phyloP scores from a whole-genome alignment of 768 basidiomycete genomes.

The Phlegmacium glaucopus region DNA sequence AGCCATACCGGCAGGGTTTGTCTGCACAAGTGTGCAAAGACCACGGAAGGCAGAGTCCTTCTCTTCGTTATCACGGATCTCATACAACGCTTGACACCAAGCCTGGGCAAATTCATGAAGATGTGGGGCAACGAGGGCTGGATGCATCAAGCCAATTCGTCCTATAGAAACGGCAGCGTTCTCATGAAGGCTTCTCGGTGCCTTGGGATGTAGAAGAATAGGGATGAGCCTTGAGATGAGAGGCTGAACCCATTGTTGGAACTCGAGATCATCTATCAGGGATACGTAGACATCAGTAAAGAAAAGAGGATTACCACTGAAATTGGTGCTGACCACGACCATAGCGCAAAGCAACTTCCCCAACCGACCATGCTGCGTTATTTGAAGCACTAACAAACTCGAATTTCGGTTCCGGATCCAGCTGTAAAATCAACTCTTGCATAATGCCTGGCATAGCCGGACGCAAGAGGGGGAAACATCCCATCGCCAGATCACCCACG shows the following conservation, averaged over 20 bases:
- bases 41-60: conserved; percentile 99
- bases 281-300: conserved; percentile 3
- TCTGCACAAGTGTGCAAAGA: conserved; percentile 92
- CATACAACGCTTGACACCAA: conserved; percentile 96
- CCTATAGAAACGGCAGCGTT: conserved; percentile 99
- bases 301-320: background rate
- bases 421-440: conserved; percentile 83
- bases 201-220: conserved; percentile 88
- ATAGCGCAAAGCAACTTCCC: conserved; percentile 93
- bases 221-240: conserved; percentile 88
- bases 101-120: conserved; percentile 88
- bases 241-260: conserved; percentile 88
- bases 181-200: conserved; percentile 91
- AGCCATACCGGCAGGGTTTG: conserved; percentile 90
- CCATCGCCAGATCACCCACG: conserved; percentile 96
- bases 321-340: conserved; percentile 57
- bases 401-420: conserved; percentile 88
- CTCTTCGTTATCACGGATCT: conserved; percentile 99
- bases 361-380: conserved; percentile 99
- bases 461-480: conserved; percentile 83
- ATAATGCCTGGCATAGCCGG: conserved; percentile 88
- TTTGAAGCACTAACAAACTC: conserved; percentile 98
- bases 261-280: conserved; percentile 69
- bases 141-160: conserved; percentile 92
- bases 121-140: conserved; percentile 82